Conservation (phyloP, 75 land plant genomes). For the Selaginella tamariscina region DNA sequence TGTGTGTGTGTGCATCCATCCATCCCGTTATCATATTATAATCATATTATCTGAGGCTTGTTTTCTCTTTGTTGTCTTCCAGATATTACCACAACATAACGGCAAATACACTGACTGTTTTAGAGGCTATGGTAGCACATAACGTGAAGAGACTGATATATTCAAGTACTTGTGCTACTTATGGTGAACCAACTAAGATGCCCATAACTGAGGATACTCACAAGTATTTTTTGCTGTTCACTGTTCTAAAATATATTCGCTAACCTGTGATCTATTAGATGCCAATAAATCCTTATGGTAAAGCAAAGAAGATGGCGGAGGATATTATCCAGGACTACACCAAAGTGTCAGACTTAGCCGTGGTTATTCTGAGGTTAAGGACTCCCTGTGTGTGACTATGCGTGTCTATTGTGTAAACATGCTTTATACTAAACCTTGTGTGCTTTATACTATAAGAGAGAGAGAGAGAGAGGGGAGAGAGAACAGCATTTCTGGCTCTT, state of each 20-base stretch:
- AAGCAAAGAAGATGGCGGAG: conserved; percentile 98
- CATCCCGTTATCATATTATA: no score
- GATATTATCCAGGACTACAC: conserved; percentile 82
- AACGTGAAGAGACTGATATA: conserved; percentile 59
- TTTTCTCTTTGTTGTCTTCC: neutral
- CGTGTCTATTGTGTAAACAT: no score
- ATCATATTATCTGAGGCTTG: neutral
- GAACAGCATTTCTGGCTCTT: neutral
- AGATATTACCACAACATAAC: conserved; percentile 90
- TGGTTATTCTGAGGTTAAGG: conserved; percentile 72
- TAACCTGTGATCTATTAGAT: conserved; percentile 26
- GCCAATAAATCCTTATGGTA: conserved; percentile 93
- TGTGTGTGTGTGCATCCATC: no score
- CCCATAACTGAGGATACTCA: conserved; percentile 80
- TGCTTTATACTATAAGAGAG: no score
- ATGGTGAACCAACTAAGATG: conserved; percentile 82
- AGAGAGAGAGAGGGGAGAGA: no score
- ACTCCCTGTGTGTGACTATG: neutral
- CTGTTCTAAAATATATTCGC: neutral
- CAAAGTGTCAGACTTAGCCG: conserved; percentile 62
- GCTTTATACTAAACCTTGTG: no score
- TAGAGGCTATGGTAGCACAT: conserved; percentile 67
- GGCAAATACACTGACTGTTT: conserved; percentile 56
- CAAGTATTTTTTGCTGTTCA: conserved; percentile 37
- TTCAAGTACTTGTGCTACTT: conserved; percentile 86